Base-by-base conservation (phyloP, 1,284 basidiomycete species). In the Hemileia vastatrix region DNA sequence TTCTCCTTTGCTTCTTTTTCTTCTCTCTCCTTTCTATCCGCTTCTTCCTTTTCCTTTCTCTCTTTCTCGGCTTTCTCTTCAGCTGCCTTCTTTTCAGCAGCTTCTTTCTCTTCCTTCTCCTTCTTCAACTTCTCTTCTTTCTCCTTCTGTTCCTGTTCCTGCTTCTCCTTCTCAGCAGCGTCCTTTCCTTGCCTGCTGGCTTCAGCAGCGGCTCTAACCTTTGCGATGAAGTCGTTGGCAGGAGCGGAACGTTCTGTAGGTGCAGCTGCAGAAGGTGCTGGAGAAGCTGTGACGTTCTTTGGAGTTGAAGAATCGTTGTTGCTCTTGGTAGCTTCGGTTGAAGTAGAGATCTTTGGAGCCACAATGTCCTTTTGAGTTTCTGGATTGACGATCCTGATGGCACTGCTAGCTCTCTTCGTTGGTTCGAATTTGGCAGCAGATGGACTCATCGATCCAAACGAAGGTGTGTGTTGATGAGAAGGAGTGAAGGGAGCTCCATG, bases 311-410 rank as follows among this genome's bases (percentile, higher is more conserved):
- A 9, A 6, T 23, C 24, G 33, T 19, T 18, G 36, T 9, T 15
- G 36, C 36, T 40, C 36, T 40, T 40, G 36, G 36, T 11, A 15
- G 36, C 36, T 15, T 40, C 36, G 36, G 36, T 40, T 11, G 36
- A 11, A 40, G 36, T 40, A 11, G 36, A 40, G 36, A 40, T 15
- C 36, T 40, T 40, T 40, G 36, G 36, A 40, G 36, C 36, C 15
- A 40, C 72, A 44, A 75, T 64, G 33, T 71, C 66, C 15, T 71
- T 66, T 60, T 73, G 70, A n/a, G 73, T 75, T 50, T 74, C 70
- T 19, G 73, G 73, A 65, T 75, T 73, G 52, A 75, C 73, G 55
- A 75, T 75, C 51, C 68, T 69, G 52, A 75, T 72, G 32, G 73
- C 73, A 51, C 69, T 70, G 65, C 70, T 72, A 56, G 66, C 66